These are phyloP conservation scores for Yamadazyma diospyri DNA, from an alignment of 1,139 yeast genomes.

Conservation along the genomic window DNA sequence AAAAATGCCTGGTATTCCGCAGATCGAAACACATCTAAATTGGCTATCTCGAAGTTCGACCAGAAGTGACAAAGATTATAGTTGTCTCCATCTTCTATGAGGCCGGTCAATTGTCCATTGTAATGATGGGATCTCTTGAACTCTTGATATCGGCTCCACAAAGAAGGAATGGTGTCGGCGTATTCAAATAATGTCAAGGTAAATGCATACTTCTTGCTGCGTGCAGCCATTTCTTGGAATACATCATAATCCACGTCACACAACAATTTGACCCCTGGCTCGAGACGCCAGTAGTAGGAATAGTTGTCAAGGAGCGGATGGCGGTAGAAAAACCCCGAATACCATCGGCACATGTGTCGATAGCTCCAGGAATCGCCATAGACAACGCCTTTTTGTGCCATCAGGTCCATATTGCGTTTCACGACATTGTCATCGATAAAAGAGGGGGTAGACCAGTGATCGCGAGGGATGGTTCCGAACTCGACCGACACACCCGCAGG, in stretches of 20 bases:
- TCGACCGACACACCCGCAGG: constrained; percentile 19
- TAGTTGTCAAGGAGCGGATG: constrained; percentile 29
- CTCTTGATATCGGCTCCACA: constrained; percentile 24
- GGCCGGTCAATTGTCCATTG: constrained; percentile 10
- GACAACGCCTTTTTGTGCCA: constrained; percentile 16
- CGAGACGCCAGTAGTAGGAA: constrained; percentile 35
- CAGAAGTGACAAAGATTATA: constrained; percentile 40
- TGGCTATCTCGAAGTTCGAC: constrained; percentile 38
- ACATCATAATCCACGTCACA: constrained; percentile 32
- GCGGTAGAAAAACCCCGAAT: constrained; percentile 31
- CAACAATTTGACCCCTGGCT: constrained; percentile 27
- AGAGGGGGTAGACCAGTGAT: constrained; percentile 32
- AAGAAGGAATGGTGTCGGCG: constrained; percentile 27
- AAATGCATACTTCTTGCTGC: constrained; percentile 25
- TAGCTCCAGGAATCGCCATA: constrained; percentile 32
- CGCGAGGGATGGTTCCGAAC: constrained; percentile 27
- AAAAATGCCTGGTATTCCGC: constrained; percentile 23
- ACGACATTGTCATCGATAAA: constrained; percentile 25
- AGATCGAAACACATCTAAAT: constrained; percentile 22
- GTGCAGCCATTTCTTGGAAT: constrained; percentile 22
- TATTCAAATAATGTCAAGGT: constrained; percentile 31
- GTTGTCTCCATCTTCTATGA: constrained; percentile 19
- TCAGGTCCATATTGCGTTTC: constrained; percentile 9
- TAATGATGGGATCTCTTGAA: constrained; percentile 8
- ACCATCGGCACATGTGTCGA: constrained; percentile 38